Evolutionary conservation across 2,329 filamentous ascomycete species (phyloP).

Genomic region (Ophiostoma novo-ulmi): DNA sequence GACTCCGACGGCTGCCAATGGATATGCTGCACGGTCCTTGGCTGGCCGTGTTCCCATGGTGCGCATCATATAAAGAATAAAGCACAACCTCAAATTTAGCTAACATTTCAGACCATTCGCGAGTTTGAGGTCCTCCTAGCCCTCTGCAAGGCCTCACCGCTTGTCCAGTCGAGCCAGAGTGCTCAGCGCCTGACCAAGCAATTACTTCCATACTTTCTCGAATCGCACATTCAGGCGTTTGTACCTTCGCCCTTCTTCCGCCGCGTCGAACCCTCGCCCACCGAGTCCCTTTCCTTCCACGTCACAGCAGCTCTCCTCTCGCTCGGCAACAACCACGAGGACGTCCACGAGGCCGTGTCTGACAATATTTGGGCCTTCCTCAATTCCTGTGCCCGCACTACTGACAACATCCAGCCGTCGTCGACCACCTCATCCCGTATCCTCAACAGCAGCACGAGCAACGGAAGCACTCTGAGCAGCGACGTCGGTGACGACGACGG

Average conservation of each 20-base stretch:
- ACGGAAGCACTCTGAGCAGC: slow-evolving; percentile 35
- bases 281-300: slow-evolving; percentile 74
- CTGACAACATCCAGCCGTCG: slow-evolving; percentile 46
- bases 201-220: slow-evolving; percentile 76
- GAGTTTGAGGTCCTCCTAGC: slow-evolving; percentile 91
- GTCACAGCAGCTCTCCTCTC: slow-evolving; percentile 77
- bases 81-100: background rate
- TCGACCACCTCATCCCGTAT: slow-evolving; percentile 15
- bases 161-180: slow-evolving; percentile 63
- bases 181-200: slow-evolving; percentile 75
- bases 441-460: slow-evolving; percentile 13
- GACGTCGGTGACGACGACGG: slow-evolving; percentile 53
- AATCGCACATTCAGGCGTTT: slow-evolving; percentile 75
- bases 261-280: slow-evolving; percentile 78
- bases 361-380: slow-evolving; percentile 68
- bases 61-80: background rate
- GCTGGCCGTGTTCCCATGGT: slow-evolving; percentile 54
- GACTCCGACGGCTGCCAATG: slow-evolving; percentile 45
- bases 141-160: slow-evolving; percentile 81
- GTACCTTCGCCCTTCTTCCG: slow-evolving; percentile 75
- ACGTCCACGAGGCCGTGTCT: slow-evolving; percentile 61
- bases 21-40: slow-evolving; percentile 41
- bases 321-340: slow-evolving; percentile 66
- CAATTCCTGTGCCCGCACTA: slow-evolving; percentile 60
- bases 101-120: slow-evolving; percentile 52